Percentiles rank a stretch among this genome's conserved stretches.
Conservation (phyloP, 2,329 filamentous ascomycete genomes). For the Arthrobotrys entomopaga region DNA sequence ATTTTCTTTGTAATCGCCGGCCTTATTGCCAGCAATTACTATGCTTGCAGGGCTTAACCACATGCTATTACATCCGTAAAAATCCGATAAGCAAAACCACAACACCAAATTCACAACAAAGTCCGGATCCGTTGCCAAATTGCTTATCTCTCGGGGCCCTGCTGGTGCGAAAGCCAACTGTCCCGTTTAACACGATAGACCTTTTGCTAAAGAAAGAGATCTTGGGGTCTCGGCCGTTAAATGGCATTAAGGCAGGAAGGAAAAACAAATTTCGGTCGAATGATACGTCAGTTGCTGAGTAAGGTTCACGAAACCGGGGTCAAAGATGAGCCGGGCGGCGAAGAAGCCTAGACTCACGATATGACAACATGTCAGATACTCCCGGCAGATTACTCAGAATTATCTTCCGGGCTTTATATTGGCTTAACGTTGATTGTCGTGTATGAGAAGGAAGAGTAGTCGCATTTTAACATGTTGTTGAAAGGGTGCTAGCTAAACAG, state of each 20-base stretch:
- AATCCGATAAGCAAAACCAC: slow-evolving; percentile 13
- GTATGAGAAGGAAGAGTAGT: slow-evolving; percentile 3
- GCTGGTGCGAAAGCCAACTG: slow-evolving; percentile 7
- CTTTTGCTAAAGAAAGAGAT: background rate
- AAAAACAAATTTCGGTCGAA: slow-evolving; percentile 11
- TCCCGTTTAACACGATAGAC: background rate
- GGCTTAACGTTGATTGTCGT: too few species aligned
- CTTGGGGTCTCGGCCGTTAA: background rate
- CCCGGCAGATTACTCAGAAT: slow-evolving; percentile 29
- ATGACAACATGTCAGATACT: slow-evolving; percentile 20
- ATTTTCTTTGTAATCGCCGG: slow-evolving; percentile 28
- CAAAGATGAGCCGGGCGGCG: background rate
- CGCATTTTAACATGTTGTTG: slow-evolving; percentile 2
- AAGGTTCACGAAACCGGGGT: background rate
- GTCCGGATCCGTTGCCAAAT: background rate
- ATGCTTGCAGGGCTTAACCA: background rate
- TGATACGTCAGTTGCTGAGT: slow-evolving; percentile 7
- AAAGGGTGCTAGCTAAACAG: background rate
- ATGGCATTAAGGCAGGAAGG: slow-evolving; percentile 3
- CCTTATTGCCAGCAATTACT: too few species aligned
- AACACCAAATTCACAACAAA: slow-evolving; percentile 25
- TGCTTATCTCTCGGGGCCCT: background rate
- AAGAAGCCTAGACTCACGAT: background rate
- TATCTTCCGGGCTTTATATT: background rate
- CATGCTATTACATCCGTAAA: slow-evolving; percentile 6